Evolutionary conservation across 139 green algal species (phyloP).

Genomic region (Asterochloris erici): DNA sequence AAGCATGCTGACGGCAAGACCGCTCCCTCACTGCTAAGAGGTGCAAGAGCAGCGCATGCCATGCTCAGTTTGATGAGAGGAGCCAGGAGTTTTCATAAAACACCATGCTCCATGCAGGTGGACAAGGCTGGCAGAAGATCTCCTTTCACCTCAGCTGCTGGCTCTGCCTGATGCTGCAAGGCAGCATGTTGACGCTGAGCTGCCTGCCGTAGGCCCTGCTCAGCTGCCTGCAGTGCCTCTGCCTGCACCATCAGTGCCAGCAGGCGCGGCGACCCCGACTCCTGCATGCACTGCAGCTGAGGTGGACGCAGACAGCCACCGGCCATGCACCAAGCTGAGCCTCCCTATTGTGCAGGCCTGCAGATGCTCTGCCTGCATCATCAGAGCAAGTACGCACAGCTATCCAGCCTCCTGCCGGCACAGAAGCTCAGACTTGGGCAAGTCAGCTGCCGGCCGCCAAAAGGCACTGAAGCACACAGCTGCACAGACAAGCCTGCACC

Average conservation of each 20-base stretch:
- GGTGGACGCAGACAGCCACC: too few species aligned
- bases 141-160: background rate
- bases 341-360: background rate
- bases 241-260: constrained; percentile 1
- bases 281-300: background rate
- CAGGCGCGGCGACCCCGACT: background rate
- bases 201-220: background rate
- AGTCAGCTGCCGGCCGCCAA: background rate
- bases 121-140: too few species aligned
- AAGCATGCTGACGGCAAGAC: too few species aligned
- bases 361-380: background rate
- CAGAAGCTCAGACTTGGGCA: background rate
- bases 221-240: constrained; percentile 5
- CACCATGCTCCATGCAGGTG: background rate
- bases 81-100: background rate
- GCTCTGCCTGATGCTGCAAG: background rate
- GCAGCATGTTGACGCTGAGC: background rate
- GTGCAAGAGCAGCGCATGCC: too few species aligned
- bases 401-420: background rate
- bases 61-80: background rate
- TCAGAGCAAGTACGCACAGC: too few species aligned
- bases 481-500: too few species aligned
- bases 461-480: background rate
- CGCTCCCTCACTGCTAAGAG: too few species aligned
- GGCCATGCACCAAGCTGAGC: too few species aligned